Conservation (phyloP, 2,329 filamentous ascomycete genomes). For the Aulographum hederae region DNA sequence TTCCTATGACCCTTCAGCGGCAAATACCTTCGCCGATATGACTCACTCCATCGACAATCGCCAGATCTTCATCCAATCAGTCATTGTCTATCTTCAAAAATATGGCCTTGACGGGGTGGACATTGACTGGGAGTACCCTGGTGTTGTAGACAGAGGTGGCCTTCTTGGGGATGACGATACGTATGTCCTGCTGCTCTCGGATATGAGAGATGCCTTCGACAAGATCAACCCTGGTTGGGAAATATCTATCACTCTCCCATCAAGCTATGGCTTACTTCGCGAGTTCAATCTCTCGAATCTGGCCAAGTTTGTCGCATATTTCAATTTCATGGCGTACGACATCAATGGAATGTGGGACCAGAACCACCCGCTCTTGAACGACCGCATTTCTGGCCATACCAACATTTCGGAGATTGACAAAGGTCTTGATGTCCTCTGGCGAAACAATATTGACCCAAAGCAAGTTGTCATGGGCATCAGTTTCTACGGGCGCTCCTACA, state of each 20-base stretch:
- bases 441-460: neutral
- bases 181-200: too few relatives aligned
- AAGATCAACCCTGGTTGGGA: too few relatives aligned
- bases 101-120: conserved; percentile 29
- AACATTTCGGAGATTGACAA: conserved; percentile 29
- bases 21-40: conserved; percentile 16
- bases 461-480: neutral
- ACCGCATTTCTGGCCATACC: conserved; percentile 20
- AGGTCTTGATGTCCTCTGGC: conserved; percentile 20
- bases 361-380: conserved; percentile 12
- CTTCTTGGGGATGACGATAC: conserved; percentile 15
- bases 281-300: conserved; percentile 11
- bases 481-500: neutral
- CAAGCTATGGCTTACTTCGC: conserved; percentile 12
- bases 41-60: conserved; percentile 12
- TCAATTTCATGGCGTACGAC: conserved; percentile 30
- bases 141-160: conserved; percentile 18
- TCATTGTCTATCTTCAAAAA: conserved; percentile 20
- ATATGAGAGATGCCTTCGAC: too few relatives aligned
- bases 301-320: conserved; percentile 17
- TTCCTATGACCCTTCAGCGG: conserved; percentile 13
- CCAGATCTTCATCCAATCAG: conserved; percentile 17
- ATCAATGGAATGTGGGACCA: too few relatives aligned
- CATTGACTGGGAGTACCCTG: conserved; percentile 26
- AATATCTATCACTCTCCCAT: too few relatives aligned